These are phyloP conservation scores for Argentina anserina DNA, from an alignment of 306 rosid species.

Conservation along the genomic window DNA sequence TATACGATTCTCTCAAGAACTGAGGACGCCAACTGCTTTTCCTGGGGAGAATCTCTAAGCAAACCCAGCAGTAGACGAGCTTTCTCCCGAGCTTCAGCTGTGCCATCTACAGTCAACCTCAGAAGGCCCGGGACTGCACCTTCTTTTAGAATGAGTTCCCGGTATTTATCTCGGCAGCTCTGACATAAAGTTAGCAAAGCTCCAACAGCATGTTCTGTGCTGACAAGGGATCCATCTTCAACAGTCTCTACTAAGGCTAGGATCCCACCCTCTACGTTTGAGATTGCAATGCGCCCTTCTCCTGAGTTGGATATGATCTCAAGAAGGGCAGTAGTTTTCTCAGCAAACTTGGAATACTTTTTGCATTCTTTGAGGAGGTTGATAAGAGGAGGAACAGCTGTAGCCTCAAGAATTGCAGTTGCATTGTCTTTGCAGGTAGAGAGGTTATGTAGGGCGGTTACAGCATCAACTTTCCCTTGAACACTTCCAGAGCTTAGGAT, in stretches of 20 bases:
- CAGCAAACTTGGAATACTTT: slow-evolving; percentile 83
- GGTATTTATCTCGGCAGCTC: slow-evolving; percentile 74
- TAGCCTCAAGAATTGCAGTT: slow-evolving; percentile 55
- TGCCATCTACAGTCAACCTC: slow-evolving; percentile 77
- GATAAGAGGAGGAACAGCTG: slow-evolving; percentile 72
- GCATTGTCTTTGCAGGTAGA: slow-evolving; percentile 51
- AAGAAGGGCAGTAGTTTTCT: slow-evolving; percentile 68
- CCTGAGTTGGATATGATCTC: slow-evolving; percentile 66
- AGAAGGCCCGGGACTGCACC: slow-evolving; percentile 91
- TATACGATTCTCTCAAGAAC: slow-evolving; percentile 70
- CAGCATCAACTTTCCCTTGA: slow-evolving; percentile 85
- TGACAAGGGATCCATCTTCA: slow-evolving; percentile 80
- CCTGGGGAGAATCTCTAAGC: slow-evolving; percentile 76
- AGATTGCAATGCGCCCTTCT: slow-evolving; percentile 64
- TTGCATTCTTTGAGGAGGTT: slow-evolving; percentile 85
- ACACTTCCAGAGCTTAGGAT: slow-evolving; percentile 77
- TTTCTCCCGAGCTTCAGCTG: slow-evolving; percentile 61
- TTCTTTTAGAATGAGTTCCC: slow-evolving; percentile 74
- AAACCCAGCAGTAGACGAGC: slow-evolving; percentile 70
- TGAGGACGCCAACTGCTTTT: slow-evolving; percentile 53
- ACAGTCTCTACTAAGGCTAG: slow-evolving; percentile 75
- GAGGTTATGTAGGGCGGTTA: slow-evolving; percentile 74
- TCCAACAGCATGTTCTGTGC: slow-evolving; percentile 85
- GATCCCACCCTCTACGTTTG: slow-evolving; percentile 64
- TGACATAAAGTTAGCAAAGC: slow-evolving; percentile 58